A percentile compares a stretch with the other conserved stretches of the same genome.
Evolutionary conservation across 177 flowering plant species (phyloP).

Genomic region (Tripterygium wilfordii): DNA sequence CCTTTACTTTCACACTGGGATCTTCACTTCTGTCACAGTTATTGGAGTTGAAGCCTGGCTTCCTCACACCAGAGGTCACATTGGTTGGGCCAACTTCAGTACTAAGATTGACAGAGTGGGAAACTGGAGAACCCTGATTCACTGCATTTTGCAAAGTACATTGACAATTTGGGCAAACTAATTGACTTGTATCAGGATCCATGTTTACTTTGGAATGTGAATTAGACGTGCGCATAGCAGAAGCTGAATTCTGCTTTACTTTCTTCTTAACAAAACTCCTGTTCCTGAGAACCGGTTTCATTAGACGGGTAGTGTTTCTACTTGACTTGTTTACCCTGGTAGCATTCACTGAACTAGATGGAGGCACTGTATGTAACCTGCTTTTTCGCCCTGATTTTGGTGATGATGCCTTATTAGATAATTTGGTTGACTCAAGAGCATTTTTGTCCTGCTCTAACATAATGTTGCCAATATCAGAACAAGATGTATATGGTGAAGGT

Average conservation of each 20-base stretch:
- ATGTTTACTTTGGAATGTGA: constrained; percentile 7
- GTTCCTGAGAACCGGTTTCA: constrained; percentile 31
- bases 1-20: constrained; percentile 12
- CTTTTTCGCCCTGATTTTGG: constrained; percentile 28
- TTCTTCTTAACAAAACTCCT: constrained; percentile 40
- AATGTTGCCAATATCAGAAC: constrained; percentile 6
- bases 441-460: constrained; percentile 1
- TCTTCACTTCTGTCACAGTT: constrained; percentile 11
- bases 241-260: constrained; percentile 21
- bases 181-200: constrained; percentile 16
- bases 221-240: constrained; percentile 14
- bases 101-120: constrained; percentile 3
- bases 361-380: constrained; percentile 23
- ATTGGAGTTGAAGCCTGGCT: constrained; percentile 7
- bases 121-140: constrained; percentile 10
- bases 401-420: constrained; percentile 20
- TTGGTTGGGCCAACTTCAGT: constrained; percentile 11
- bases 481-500: constrained; percentile 10
- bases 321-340: constrained; percentile 28
- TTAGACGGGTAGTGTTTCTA: constrained; percentile 20
- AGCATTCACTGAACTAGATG: constrained; percentile 20
- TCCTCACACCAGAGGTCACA: constrained; percentile 8
- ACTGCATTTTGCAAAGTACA: constrained; percentile 29
- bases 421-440: constrained; percentile 15
- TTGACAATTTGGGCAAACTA: constrained; percentile 51